Conservation (phyloP, 2,329 filamentous ascomycete species). For the Epicoccum nigrum region DNA sequence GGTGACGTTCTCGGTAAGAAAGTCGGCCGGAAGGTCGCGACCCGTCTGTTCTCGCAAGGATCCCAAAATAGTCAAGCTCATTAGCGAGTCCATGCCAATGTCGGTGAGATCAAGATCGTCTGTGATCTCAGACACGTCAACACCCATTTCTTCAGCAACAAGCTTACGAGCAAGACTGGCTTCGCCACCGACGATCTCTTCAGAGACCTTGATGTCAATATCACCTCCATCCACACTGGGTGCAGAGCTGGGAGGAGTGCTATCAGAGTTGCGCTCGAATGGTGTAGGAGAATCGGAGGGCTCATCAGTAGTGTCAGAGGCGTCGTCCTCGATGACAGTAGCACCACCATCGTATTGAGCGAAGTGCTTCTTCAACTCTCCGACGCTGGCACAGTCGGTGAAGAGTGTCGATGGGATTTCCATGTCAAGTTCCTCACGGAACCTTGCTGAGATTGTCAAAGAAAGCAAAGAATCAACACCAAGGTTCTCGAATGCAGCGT, state of each 20-base stretch:
- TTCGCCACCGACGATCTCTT: constrained; percentile 44
- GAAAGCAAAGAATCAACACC: constrained; percentile 68
- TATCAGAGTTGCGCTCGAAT: constrained; percentile 48
- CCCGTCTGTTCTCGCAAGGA: constrained; percentile 59
- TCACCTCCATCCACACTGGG: constrained; percentile 54
- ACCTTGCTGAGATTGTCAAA: constrained; percentile 65
- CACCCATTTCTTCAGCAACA: constrained; percentile 65
- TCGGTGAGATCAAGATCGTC: constrained; percentile 66
- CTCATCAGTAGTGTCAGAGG: constrained; percentile 50
- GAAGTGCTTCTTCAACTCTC: constrained; percentile 65
- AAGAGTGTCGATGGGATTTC: constrained; percentile 65
- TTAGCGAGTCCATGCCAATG: constrained; percentile 61
- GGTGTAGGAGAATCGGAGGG: constrained; percentile 52
- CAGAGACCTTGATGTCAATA: constrained; percentile 40
- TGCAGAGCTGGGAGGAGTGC: constrained; percentile 57
- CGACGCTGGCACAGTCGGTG: constrained; percentile 65
- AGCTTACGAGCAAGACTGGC: constrained; percentile 56
- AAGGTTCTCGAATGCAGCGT: constrained; percentile 66
- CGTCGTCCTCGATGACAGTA: constrained; percentile 45
- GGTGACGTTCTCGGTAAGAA: constrained; percentile 66
- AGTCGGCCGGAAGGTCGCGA: constrained; percentile 57
- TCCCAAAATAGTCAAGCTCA: constrained; percentile 59
- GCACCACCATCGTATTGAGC: constrained; percentile 53
- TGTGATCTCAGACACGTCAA: constrained; percentile 63
- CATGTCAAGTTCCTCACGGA: constrained; percentile 65